Conservation (phyloP, 495 filamentous ascomycete species). For the Tuber brumale region DNA sequence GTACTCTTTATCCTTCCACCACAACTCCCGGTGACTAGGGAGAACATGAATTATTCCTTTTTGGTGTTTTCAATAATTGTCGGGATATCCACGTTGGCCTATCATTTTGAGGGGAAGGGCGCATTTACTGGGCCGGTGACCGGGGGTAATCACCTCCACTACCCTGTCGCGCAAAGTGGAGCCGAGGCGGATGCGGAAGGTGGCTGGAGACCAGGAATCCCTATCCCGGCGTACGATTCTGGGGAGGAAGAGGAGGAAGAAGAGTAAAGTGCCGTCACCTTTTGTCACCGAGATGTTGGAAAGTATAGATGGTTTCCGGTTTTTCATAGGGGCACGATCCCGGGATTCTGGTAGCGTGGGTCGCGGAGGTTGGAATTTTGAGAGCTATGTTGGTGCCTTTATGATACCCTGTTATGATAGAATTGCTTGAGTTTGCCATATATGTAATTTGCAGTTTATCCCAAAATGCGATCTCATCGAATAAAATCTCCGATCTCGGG, state of each 20-base stretch:
- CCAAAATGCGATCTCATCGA: too few species aligned
- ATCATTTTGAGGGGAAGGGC: slow-evolving; percentile 65
- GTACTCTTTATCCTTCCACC: slow-evolving; percentile 74
- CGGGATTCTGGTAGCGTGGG: not conserved
- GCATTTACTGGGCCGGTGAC: slow-evolving; percentile 18
- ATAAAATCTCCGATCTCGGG: too few species aligned
- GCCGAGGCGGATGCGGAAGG: not conserved
- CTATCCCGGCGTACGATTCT: not conserved
- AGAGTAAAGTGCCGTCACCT: slow-evolving; percentile 6
- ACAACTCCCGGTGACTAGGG: slow-evolving; percentile 56
- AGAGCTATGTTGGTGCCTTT: not conserved
- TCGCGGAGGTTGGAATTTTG: not conserved
- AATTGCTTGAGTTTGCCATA: not conserved
- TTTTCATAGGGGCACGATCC: not conserved
- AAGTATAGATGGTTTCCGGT: not conserved
- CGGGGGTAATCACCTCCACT: not conserved
- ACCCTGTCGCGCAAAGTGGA: not conserved
- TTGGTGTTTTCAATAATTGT: slow-evolving; percentile 64
- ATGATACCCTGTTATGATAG: not conserved
- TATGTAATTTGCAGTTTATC: too few species aligned
- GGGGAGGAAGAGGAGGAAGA: slow-evolving; percentile 4
- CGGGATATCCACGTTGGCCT: slow-evolving; percentile 58
- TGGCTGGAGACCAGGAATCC: not conserved
- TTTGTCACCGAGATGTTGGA: slow-evolving; percentile 3
- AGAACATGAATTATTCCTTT: slow-evolving; percentile 72